These are phyloP conservation scores for Phaeoacremonium minimum DNA, from an alignment of 2,329 filamentous ascomycete genomes.

Conservation along the genomic window DNA sequence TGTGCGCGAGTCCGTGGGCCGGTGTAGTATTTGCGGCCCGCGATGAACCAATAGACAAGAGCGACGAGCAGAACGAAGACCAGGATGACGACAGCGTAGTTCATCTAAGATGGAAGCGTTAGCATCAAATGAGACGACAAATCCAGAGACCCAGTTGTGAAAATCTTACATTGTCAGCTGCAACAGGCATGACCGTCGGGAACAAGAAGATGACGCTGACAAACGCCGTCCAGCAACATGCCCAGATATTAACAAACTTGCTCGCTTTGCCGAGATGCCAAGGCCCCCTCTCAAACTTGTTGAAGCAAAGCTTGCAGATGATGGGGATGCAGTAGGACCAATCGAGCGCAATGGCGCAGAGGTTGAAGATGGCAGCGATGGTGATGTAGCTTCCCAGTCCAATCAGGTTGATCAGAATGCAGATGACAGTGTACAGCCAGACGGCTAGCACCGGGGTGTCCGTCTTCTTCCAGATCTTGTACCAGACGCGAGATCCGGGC, in stretches of 20 bases:
- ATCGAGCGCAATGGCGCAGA: conserved; percentile 49
- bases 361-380: conserved; percentile 48
- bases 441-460: conserved; percentile 48
- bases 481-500: conserved; percentile 42
- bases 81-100: conserved; percentile 49
- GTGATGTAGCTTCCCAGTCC: conserved; percentile 50
- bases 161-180: conserved; percentile 33
- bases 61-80: conserved; percentile 38
- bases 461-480: conserved; percentile 41
- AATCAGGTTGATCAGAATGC: conserved; percentile 55
- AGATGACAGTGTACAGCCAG: conserved; percentile 50
- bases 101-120: conserved; percentile 34
- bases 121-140: neutral
- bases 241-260: conserved; percentile 38
- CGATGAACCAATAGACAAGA: conserved; percentile 37
- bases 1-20: conserved; percentile 32
- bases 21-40: conserved; percentile 40
- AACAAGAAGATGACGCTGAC: conserved; percentile 50
- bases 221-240: conserved; percentile 47
- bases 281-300: conserved; percentile 44
- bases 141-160: too few relatives aligned
- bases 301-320: conserved; percentile 44
- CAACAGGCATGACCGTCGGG: conserved; percentile 41
- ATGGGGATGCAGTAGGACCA: conserved; percentile 55
- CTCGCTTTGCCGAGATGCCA: conserved; percentile 43